Conservation (phyloP, 805 yeast genomes). For the Starmerella floris region DNA sequence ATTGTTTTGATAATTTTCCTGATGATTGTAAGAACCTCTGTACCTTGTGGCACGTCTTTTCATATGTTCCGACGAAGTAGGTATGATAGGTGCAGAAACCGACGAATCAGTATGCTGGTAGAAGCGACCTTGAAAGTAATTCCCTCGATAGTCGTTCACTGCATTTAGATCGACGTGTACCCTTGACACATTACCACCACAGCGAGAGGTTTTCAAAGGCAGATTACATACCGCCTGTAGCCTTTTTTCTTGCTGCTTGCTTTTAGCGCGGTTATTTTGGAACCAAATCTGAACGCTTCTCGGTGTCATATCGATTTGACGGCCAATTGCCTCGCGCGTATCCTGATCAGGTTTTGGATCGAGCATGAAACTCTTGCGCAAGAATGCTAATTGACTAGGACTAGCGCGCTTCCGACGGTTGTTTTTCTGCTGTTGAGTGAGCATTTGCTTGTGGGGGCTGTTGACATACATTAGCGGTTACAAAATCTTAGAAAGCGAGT, state of each 20-base stretch:
- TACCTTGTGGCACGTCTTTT: no score
- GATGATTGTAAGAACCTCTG: no score
- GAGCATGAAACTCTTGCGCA: constrained; percentile 53
- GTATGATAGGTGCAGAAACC: not conserved
- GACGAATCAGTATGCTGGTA: not conserved
- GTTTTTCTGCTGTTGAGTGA: constrained; percentile 28
- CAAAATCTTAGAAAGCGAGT: no score
- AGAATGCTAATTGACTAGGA: constrained; percentile 62
- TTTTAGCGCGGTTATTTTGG: constrained; percentile 54
- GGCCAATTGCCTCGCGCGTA: constrained; percentile 38
- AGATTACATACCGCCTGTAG: not conserved
- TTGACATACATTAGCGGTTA: not conserved
- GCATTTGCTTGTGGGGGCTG: constrained; percentile 6
- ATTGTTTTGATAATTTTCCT: no score
- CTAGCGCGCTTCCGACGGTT: constrained; percentile 55
- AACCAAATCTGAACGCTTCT: constrained; percentile 88
- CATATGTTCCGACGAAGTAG: no score
- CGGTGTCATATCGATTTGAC: constrained; percentile 68
- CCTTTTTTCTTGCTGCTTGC: constrained; percentile 29
- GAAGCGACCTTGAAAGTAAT: no score
- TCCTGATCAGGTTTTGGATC: constrained; percentile 54
- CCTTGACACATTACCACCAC: constrained; percentile 11
- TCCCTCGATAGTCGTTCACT: not conserved
- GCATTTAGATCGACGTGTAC: constrained; percentile 9
- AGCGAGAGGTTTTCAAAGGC: constrained; percentile 2